phyloP scores from a whole-genome alignment of 139 green algal species.

The Closterium sp. region DNA sequence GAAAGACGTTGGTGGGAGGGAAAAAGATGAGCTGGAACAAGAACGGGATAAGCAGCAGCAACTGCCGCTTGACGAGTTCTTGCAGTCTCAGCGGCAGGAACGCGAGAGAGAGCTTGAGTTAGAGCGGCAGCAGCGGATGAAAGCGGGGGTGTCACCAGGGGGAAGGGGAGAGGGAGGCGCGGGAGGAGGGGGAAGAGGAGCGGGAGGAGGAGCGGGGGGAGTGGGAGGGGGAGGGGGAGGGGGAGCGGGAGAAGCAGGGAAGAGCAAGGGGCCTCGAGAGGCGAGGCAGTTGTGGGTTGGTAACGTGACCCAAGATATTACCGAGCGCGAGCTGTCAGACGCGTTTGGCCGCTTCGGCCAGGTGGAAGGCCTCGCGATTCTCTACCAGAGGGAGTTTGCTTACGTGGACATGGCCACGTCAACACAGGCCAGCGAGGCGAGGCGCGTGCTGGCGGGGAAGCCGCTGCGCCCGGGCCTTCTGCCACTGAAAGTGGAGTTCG shows the following conservation, averaged over 20 bases:
- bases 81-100: background rate
- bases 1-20: background rate
- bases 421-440: background rate
- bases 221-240: too few relatives aligned
- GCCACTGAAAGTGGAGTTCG: too few relatives aligned
- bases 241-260: background rate
- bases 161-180: background rate
- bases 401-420: conserved; percentile 3
- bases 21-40: background rate
- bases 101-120: background rate
- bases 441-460: background rate
- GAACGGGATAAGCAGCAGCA: background rate
- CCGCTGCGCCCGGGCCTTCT: background rate
- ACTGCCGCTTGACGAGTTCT: background rate
- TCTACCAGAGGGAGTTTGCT: conserved; percentile 20
- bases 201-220: too few relatives aligned
- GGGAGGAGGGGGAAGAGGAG: background rate
- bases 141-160: background rate
- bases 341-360: conserved; percentile 15
- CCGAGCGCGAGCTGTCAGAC: conserved; percentile 8
- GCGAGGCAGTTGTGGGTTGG: conserved; percentile 35
- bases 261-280: background rate
- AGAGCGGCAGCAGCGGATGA: too few relatives aligned
- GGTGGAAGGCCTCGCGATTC: conserved; percentile 29
- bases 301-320: conserved; percentile 6